Evolutionary conservation across 768 basidiomycete species (phyloP).

Genomic region (Mycena belliarum): DNA sequence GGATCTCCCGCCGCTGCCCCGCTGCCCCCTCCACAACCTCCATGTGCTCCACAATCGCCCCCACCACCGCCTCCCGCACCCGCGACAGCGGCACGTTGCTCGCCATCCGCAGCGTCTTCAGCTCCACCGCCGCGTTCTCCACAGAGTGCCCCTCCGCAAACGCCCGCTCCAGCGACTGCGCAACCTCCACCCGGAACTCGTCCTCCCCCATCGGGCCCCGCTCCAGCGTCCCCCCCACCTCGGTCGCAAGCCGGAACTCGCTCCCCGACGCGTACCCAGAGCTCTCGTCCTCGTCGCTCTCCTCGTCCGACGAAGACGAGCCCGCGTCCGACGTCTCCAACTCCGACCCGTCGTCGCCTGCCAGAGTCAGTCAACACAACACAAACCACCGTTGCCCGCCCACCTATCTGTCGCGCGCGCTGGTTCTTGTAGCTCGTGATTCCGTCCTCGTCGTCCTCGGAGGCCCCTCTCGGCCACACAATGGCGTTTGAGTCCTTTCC

Average conservation of each 20-base stretch:
- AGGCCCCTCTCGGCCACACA: constrained; percentile 73
- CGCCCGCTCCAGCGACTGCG: constrained; percentile 87
- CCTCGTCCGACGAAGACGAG: constrained; percentile 51
- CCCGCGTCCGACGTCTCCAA: constrained; percentile 61
- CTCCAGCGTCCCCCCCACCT: background rate
- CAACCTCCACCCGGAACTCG: constrained; percentile 78
- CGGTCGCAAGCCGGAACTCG: constrained; percentile 3
- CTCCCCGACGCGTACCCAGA: too few species aligned
- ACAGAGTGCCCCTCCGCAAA: constrained; percentile 90
- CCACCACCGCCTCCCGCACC: constrained; percentile 86
- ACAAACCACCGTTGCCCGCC: constrained; percentile 1
- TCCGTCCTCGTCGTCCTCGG: constrained; percentile 63
- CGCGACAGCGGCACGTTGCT: constrained; percentile 87
- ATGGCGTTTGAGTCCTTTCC: constrained; percentile 78
- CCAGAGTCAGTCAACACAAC: background rate
- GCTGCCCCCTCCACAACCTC: constrained; percentile 54
- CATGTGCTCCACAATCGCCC: constrained; percentile 77
- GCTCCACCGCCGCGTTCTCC: constrained; percentile 90
- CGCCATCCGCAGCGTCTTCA: constrained; percentile 96
- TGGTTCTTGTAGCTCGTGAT: constrained; percentile 65
- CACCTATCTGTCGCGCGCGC: constrained; percentile 77
- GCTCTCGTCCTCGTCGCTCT: too few species aligned
- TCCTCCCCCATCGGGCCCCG: constrained; percentile 49
- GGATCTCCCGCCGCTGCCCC: constrained; percentile 67
- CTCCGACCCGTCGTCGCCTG: constrained; percentile 67